phyloP scores from a whole-genome alignment of 1,284 basidiomycete species.

The Chalciporus sp. region DNA sequence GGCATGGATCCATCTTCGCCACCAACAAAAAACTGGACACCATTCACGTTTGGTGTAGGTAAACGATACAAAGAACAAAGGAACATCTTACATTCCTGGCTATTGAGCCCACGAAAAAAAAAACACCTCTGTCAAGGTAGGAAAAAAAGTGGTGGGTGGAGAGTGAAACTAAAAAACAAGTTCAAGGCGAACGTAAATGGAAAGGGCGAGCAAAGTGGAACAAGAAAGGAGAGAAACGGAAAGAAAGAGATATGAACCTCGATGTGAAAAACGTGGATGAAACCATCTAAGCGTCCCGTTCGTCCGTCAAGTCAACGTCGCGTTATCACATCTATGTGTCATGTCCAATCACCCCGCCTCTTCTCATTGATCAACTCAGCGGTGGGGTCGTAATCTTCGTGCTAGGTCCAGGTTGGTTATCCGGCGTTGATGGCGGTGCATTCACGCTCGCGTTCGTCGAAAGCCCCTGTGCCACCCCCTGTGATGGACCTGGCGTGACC shows the following conservation, averaged over 20 bases:
- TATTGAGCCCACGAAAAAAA: neutral
- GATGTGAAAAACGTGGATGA: neutral
- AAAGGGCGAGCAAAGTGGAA: neutral
- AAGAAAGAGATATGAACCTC: neutral
- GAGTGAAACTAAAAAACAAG: neutral
- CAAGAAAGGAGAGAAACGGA: slow-evolving; percentile 1
- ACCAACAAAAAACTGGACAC: neutral
- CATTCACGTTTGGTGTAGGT: neutral
- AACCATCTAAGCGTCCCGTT: slow-evolving; percentile 20
- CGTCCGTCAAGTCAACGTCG: slow-evolving; percentile 17
- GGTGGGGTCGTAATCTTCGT: slow-evolving; percentile 22
- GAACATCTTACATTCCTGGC: slow-evolving; percentile 17
- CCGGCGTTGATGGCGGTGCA: slow-evolving; percentile 16
- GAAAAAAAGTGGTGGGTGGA: neutral
- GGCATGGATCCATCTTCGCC: neutral
- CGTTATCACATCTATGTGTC: slow-evolving; percentile 15
- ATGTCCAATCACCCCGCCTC: slow-evolving; percentile 10
- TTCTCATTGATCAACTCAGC: slow-evolving; percentile 14
- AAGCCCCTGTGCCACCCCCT: slow-evolving; percentile 25
- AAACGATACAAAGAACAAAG: slow-evolving; percentile 3
- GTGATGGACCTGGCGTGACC: slow-evolving; percentile 18
- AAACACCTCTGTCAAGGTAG: neutral
- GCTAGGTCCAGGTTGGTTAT: slow-evolving; percentile 25
- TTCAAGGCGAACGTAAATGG: neutral
- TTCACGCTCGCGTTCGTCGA: slow-evolving; percentile 13